Evolutionary conservation across 2,329 filamentous ascomycete genomes (phyloP), one percentile per base, ranked within the genome.

Genomic region (Harringtonia lauricola): DNA sequence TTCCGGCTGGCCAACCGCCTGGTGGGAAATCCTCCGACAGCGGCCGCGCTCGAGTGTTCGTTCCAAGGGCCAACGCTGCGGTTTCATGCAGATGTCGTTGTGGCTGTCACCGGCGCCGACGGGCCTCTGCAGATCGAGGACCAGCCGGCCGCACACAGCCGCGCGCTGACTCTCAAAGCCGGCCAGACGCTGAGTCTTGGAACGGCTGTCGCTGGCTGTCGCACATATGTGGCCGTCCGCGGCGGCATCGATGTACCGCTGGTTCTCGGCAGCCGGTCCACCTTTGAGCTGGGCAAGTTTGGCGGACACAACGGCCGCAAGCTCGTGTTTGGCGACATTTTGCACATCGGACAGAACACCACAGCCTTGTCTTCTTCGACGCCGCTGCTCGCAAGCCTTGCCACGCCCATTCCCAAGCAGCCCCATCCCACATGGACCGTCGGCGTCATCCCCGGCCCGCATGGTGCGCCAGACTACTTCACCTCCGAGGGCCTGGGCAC

Each of bases 381-480:
- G 6, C 24, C 24, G 7, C 24, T 26, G 24, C n/a, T n/a, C n/a
- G n/a, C n/a, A n/a, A n/a, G n/a, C n/a, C n/a, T n/a, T n/a, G n/a
- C n/a, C n/a, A 26, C 24, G 6, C 24, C 10, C 24, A 6, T 10
- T 10, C 24, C 24, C 24, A 7, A 6, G 7, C 7, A 6, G 7
- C 6, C 10, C 24, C 24, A 6, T 10, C 24, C 24, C 24, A 26
- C 13, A 3, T 15, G 6, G 24, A 22, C 19, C 26, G 54, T 66
- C 12, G 51, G 55, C 24, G 63, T 60, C 3, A 51, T 66, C 8
- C 62, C 61, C 1, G 64, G 64, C 0, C 65, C 64, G 1, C 63
- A 66, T 17, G 60, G 60, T 1, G 55, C 62, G 2, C 58, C 59
- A 2, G 62, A 64, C 40, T 60, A 60, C 38, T 62, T 66, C 44